Evolutionary conservation across 2,329 filamentous ascomycete species (phyloP), one percentile per base, ranked within the genome.

Genomic region (Keithomyces neogunnii): DNA sequence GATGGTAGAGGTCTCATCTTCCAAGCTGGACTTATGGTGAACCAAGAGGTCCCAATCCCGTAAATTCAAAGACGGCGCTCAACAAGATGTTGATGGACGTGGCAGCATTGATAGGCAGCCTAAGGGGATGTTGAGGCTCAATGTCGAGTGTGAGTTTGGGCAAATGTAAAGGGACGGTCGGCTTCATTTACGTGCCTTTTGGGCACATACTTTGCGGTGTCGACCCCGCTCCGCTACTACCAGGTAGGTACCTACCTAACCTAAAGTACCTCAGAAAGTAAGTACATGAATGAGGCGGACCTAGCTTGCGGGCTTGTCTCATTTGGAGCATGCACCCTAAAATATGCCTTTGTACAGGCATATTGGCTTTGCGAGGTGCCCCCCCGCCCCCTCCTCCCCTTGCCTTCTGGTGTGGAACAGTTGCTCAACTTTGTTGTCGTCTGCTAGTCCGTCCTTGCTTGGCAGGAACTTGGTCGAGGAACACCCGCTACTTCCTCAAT

Each of bases 291-390:
- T 19, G 19, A 19, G 19, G 19, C 19, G 38, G n/a, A 19, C 19
- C n/a, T 4, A 6, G 8, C 38, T 40, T 35, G 19, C 19, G 19
- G 19, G 19, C 19, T 19, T 19, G 19, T 19, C 33, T 44, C 40
- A 30, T 10, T 44, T 30, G 10, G 26, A 3, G 40, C 40, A 44
- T 44, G 40, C 11, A 19, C n/a, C 13, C 5, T 40, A 26, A 19
- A 19, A 19, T 40, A 40, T 5, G n/a, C n/a, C 13, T 8, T 13
- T 40, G 26, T 9, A 1, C 4, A 30, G 7, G 31, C 36, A 50
- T 45, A 50, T 29, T 28, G 48, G 47, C 51, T 50, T 50, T 45
- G 48, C 48, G 48, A 32, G 48, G 48, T 35, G 31, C 6, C 29
- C 39, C 44, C 28, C 42, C 55, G 48, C 53, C 47, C 42, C 48